Percentiles rank a stretch among this genome's conserved stretches.
Evolutionary conservation across 2,329 filamentous ascomycete species (phyloP).

Genomic region (Trichophyton rubrum): DNA sequence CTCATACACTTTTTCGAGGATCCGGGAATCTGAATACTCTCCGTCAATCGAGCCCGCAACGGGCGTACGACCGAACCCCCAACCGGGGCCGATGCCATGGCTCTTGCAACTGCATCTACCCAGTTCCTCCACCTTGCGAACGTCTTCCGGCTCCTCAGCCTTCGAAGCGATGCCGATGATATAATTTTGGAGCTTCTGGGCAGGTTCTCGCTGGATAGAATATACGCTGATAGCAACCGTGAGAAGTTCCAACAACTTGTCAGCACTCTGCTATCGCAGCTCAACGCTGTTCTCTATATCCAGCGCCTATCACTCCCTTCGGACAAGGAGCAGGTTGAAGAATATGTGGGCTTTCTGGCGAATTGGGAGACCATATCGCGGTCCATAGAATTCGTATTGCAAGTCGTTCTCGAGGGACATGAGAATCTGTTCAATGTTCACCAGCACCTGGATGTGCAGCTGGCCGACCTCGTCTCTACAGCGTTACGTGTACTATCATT

Average conservation of each 20-base stretch:
- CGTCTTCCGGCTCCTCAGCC: constrained; percentile 26
- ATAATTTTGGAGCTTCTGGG: constrained; percentile 33
- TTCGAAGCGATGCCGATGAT: constrained; percentile 32
- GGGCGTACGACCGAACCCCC: not conserved
- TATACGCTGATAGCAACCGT: constrained; percentile 27
- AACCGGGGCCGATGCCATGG: constrained; percentile 1
- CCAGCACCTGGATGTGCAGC: constrained; percentile 26
- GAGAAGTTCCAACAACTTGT: constrained; percentile 28
- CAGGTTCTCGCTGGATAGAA: constrained; percentile 32
- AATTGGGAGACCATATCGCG: constrained; percentile 33
- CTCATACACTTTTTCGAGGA: not conserved
- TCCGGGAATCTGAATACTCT: not conserved
- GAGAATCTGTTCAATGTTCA: constrained; percentile 24
- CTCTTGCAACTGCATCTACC: constrained; percentile 23
- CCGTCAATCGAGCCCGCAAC: not conserved
- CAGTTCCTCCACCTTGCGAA: constrained; percentile 27
- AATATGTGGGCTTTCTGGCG: constrained; percentile 29
- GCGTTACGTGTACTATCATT: constrained; percentile 28
- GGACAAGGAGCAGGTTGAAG: constrained; percentile 24
- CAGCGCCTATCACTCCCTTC: constrained; percentile 32
- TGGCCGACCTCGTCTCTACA: constrained; percentile 29
- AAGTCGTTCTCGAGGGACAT: constrained; percentile 26
- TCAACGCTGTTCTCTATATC: constrained; percentile 30
- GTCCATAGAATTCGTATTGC: constrained; percentile 29
- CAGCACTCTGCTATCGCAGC: constrained; percentile 26